Evolutionary conservation across 2,329 filamentous ascomycete genomes (phyloP).

Genomic region (Fusarium torulosum): DNA sequence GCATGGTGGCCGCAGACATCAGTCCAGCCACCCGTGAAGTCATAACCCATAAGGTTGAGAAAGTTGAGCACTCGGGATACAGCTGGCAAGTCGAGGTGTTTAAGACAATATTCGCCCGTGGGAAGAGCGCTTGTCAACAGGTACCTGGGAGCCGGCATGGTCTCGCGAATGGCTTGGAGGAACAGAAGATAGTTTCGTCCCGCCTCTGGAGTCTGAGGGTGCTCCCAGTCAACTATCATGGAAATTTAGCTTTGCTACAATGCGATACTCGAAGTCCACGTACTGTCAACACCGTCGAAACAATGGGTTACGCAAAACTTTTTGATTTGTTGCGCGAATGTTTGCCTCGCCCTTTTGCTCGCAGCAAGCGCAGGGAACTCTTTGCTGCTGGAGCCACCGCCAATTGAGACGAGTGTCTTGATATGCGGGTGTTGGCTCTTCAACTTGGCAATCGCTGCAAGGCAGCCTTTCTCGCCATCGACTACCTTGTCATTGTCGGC

Average conservation of each 20-base stretch:
- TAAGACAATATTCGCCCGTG: constrained; percentile 71
- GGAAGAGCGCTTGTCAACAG: constrained; percentile 73
- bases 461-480: constrained; percentile 70
- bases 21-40: constrained; percentile 75
- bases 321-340: constrained; percentile 67
- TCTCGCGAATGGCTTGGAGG: constrained; percentile 65
- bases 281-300: constrained; percentile 75
- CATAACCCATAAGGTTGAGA: constrained; percentile 77
- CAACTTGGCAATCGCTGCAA: constrained; percentile 69
- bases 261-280: neutral
- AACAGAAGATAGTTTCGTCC: constrained; percentile 70
- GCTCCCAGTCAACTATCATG: constrained; percentile 74
- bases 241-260: neutral
- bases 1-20: constrained; percentile 72
- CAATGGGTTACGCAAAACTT: constrained; percentile 67
- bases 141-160: constrained; percentile 67
- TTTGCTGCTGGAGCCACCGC: constrained; percentile 72
- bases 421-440: constrained; percentile 69
- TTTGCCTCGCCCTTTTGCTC: constrained; percentile 60
- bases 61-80: constrained; percentile 68
- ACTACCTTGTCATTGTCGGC: constrained; percentile 71
- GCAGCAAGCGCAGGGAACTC: constrained; percentile 70
- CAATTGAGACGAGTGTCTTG: constrained; percentile 72
- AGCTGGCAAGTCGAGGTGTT: constrained; percentile 67
- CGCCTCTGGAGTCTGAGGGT: constrained; percentile 65